Base-by-base conservation (phyloP, 1,139 yeast genomes). In the Pichia inconspicua region DNA sequence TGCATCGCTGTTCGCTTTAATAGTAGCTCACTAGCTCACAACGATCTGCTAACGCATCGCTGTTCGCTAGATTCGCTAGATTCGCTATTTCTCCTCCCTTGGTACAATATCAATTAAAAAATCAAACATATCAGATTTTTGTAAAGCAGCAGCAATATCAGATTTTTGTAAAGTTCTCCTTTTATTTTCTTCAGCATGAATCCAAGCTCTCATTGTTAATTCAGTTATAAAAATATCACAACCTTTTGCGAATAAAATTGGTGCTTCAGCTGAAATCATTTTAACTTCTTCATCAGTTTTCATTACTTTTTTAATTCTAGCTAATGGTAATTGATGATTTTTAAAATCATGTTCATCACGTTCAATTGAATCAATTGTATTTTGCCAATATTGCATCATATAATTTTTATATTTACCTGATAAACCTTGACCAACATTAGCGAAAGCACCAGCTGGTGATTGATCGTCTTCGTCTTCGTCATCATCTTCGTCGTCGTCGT, bases 251-350 rank as follows among this genome's bases (percentile, higher is more conserved):
- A 92, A 92, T 53, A 92, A 69, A 37, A 92, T 89, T 1, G 98
- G 98, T 0, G 97, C 97, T 68, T 92, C 98, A 2, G 98, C 97
- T 56, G 94, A 82, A 51, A 92, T 92, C 98, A 92, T 92, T 56
- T 90, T 78, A 46, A 92, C 97, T 56, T 90, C 97, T 63, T 89
- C 96, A 64, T 92, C 98, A 0, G 97, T 90, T 66, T 92, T 92
- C 97, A 92, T 92, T 46, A 92, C 97, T 65, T 84, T 84, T 60
- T 92, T 90, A 58, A 92, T 92, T 58, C 98, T 75, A 2, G 98
- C 97, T 48, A 92, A 72, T 15, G 98, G 98, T 54, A 92, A 71
- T 56, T 90, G 96, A 65, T 94, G 97, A 57, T 87, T 85, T 65
- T 88, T 89, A 69, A 92, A 92, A 66, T 89, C 96, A 63, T 84